Conservation (phyloP, 176 grass and related monocot genomes). For the Phoenix roebelenii region DNA sequence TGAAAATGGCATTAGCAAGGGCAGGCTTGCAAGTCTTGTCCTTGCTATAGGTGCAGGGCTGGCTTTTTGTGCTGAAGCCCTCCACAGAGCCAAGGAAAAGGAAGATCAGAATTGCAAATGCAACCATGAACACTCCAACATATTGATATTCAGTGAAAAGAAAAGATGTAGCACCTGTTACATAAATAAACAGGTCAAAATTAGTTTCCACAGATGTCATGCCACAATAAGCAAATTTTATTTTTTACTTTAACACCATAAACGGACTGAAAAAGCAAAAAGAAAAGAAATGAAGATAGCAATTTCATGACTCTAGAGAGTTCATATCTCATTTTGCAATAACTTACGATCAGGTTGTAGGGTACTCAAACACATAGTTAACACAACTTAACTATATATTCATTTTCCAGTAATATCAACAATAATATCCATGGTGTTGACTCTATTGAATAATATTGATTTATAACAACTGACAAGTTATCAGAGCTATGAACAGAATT, state of each 20-base stretch:
- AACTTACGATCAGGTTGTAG: too few species aligned
- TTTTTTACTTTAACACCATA: not conserved
- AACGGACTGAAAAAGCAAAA: too few species aligned
- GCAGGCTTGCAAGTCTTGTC: conserved; percentile 11
- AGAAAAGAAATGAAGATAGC: too few species aligned
- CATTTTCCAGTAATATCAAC: too few species aligned
- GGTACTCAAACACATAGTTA: too few species aligned
- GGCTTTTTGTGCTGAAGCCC: conserved; percentile 38
- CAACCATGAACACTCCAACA: conserved; percentile 47
- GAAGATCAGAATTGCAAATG: conserved; percentile 46
- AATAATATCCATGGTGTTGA: too few species aligned
- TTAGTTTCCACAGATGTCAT: conserved; percentile 3
- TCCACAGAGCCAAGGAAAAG: conserved; percentile 57
- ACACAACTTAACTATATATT: too few species aligned
- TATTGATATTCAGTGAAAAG: conserved; percentile 58
- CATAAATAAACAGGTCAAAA: conserved; percentile 8
- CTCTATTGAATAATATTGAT: too few species aligned
- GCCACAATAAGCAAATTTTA: not conserved
- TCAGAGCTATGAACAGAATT: not conserved
- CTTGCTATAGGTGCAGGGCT: conserved; percentile 48
- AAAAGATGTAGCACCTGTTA: conserved; percentile 49
- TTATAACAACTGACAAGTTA: too few species aligned
- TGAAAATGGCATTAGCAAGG: conserved; percentile 19
- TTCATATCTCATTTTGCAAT: too few species aligned
- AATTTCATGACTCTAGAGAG: not conserved